Conservation (phyloP, 257 asterid species). For the Plectranthus barbatus region DNA sequence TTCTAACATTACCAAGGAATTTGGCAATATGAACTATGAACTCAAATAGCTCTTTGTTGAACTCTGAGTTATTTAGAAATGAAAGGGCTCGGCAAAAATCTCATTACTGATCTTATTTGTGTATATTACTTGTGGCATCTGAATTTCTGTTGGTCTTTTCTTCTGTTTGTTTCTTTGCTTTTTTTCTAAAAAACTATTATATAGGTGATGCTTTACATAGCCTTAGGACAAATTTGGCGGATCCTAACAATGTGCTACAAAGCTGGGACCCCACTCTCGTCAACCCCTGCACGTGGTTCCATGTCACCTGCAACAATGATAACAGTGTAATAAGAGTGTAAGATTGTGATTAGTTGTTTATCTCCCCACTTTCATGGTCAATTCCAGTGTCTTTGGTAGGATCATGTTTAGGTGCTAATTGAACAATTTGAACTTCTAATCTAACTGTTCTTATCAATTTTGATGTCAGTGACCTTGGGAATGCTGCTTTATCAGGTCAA, state of each 20-base stretch:
- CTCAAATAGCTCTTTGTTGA: neutral
- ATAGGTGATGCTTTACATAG: conserved; percentile 93
- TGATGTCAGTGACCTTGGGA: conserved; percentile 79
- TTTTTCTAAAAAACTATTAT: neutral
- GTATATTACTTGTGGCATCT: conserved; percentile 4
- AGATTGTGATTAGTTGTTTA: conserved; percentile 19
- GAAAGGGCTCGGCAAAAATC: neutral
- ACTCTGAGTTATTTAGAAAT: neutral
- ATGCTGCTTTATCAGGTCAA: conserved; percentile 94
- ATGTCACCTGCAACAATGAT: conserved; percentile 95
- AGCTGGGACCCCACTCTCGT: conserved; percentile 99
- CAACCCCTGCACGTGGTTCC: conserved; percentile 99
- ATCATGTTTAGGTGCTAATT: neutral
- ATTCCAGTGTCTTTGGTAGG: neutral
- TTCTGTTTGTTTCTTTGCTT: neutral
- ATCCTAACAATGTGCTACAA: conserved; percentile 91
- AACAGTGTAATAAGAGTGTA: conserved; percentile 98
- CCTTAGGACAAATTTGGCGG: conserved; percentile 66
- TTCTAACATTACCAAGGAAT: neutral
- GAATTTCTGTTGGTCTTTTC: neutral
- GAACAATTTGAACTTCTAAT: neutral
- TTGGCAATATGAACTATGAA: neutral
- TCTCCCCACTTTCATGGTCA: neutral
- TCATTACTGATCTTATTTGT: neutral
- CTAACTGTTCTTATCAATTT: conserved; percentile 3